A percentile compares a stretch with the other conserved stretches of the same genome.
Conservation (phyloP, 2,329 filamentous ascomycete species). For the Ophiosphaerella herpotricha region DNA sequence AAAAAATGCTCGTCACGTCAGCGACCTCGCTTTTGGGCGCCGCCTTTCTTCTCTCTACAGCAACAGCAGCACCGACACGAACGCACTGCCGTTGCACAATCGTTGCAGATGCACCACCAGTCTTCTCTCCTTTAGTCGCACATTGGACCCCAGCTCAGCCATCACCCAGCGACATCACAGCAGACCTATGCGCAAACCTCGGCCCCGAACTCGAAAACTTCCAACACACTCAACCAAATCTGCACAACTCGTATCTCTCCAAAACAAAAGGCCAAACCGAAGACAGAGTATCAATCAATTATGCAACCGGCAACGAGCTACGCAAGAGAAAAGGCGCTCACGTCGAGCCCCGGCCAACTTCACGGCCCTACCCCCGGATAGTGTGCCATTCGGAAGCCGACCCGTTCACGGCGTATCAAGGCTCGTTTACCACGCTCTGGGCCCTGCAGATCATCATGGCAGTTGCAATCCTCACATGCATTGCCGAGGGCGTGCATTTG, state of each 20-base stretch:
- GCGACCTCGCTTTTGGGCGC: conserved; percentile 11
- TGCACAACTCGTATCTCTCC: conserved; percentile 31
- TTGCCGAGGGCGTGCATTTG: conserved; percentile 31
- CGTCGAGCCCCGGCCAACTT: conserved; percentile 6
- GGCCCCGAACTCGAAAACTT: conserved; percentile 34
- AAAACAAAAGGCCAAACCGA: conserved; percentile 1
- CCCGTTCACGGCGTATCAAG: conserved; percentile 23
- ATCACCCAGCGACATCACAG: conserved; percentile 11
- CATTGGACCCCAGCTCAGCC: conserved; percentile 26
- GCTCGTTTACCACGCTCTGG: conserved; percentile 29
- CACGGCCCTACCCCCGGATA: conserved; percentile 18
- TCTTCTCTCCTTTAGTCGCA: conserved; percentile 24
- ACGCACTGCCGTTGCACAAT: conserved; percentile 39
- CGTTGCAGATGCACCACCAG: conserved; percentile 16
- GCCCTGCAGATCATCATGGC: conserved; percentile 33
- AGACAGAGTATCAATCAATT: conserved; percentile 20
- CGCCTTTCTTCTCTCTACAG: conserved; percentile 16
- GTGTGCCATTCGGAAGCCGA: conserved; percentile 28
- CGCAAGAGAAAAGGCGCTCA: background rate
- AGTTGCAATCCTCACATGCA: conserved; percentile 31
- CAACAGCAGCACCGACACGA: conserved; percentile 28
- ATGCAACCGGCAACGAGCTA: conserved; percentile 8
- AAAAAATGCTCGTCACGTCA: conserved; percentile 16
- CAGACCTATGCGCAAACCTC: conserved; percentile 28
- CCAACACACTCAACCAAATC: conserved; percentile 27